Percentiles rank a stretch among this genome's conserved stretches.
Evolutionary conservation across 148 eudicot genomes (phyloP).

Genomic region (Vaccinium macrocarpon): DNA sequence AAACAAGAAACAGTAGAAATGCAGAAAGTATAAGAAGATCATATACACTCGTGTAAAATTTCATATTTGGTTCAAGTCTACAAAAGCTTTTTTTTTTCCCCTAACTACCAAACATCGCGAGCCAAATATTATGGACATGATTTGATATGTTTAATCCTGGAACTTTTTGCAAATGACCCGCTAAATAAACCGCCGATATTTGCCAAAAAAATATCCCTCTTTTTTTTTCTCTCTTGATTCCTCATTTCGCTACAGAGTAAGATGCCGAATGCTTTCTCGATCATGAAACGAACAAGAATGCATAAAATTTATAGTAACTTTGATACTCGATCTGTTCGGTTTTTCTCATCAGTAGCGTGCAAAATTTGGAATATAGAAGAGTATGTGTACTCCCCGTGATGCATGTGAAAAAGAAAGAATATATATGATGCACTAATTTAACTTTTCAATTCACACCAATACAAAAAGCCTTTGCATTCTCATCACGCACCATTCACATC

Average conservation of each 20-base stretch:
- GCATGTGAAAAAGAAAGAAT: neutral
- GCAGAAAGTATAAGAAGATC: neutral
- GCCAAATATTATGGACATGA: neutral
- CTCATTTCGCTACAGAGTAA: neutral
- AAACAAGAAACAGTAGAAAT: neutral
- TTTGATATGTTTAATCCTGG: neutral
- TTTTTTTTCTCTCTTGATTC: neutral
- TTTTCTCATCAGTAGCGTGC: neutral
- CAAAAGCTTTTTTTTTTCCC: too few relatives aligned
- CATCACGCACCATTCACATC: conserved; percentile 32
- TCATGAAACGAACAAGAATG: neutral
- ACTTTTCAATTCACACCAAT: neutral
- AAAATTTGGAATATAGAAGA: neutral
- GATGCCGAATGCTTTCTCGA: neutral
- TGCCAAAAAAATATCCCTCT: neutral
- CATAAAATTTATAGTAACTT: neutral
- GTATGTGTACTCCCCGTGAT: neutral
- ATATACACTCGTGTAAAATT: neutral
- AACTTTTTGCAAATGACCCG: neutral
- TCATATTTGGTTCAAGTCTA: too few relatives aligned
- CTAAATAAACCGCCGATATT: neutral
- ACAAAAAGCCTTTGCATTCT: conserved; percentile 11
- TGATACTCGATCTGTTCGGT: neutral
- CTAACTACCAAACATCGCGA: neutral
- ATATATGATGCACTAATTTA: neutral